Percentiles rank a stretch among this genome's conserved stretches.
phyloP scores from a whole-genome alignment of 2,329 filamentous ascomycete species.

The Geosmithia flava region DNA sequence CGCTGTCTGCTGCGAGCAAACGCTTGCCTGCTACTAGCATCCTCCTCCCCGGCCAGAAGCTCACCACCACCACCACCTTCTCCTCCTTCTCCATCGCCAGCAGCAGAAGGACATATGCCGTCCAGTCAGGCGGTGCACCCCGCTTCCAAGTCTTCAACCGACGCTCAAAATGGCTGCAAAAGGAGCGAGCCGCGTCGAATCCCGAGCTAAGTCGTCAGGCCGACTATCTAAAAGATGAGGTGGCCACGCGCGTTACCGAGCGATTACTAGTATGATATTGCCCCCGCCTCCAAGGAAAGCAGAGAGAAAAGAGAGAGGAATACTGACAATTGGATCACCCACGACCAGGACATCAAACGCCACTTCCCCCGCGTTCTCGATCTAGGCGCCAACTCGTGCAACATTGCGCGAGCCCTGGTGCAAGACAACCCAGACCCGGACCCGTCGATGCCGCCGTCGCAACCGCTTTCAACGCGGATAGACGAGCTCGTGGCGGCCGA shows the following conservation, averaged over 20 bases:
- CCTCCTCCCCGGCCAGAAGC: neutral
- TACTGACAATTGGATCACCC: neutral
- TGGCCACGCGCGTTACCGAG: constrained; percentile 74
- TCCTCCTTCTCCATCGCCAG: constrained; percentile 1
- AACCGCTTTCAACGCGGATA: constrained; percentile 60
- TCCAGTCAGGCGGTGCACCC: constrained; percentile 64
- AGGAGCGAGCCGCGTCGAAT: constrained; percentile 68
- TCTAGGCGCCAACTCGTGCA: constrained; percentile 90
- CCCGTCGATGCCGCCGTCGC: constrained; percentile 39
- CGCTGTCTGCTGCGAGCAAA: constrained; percentile 12
- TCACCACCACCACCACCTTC: neutral
- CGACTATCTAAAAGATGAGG: constrained; percentile 90
- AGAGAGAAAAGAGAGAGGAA: neutral
- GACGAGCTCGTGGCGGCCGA: constrained; percentile 69
- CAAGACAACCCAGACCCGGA: constrained; percentile 54
- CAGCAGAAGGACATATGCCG: constrained; percentile 53
- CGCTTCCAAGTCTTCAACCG: constrained; percentile 87
- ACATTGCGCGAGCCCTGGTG: constrained; percentile 74
- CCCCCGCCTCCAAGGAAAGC: neutral
- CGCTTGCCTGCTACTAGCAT: constrained; percentile 8
- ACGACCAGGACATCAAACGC: constrained; percentile 92
- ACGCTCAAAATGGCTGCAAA: constrained; percentile 78
- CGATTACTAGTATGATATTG: constrained; percentile 53
- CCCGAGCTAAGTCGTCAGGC: constrained; percentile 62
- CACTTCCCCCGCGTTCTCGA: constrained; percentile 77